Evolutionary conservation across 2,329 filamentous ascomycete genomes (phyloP), one percentile per base, ranked within the genome.

Genomic region (Aspergillus ustus): DNA sequence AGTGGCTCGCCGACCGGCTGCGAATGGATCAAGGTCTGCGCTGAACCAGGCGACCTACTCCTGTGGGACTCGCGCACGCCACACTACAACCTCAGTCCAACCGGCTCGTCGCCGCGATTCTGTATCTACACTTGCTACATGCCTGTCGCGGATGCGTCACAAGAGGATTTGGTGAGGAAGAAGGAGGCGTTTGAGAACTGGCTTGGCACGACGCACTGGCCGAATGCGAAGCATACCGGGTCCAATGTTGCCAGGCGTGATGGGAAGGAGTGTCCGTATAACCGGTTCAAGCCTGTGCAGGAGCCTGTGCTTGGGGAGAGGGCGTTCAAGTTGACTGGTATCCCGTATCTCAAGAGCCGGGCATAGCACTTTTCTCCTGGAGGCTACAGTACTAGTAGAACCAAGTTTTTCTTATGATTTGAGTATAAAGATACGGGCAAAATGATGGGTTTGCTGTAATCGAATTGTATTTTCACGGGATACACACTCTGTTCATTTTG

Each of bases 301-400:
- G 77, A 80, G 62, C 75, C 78, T 0, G 61, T 72, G 25, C 64
- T 83, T 34, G 70, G 70, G 60, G 80, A 82, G 70, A 64, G 79
- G 25, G 77, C 76, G 1, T 81, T 78, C 66, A 81, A 77, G 66
- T 66, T 83, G 56, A 83, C 81, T 2, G 81, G 81, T 2, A 81
- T 83, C 62, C 52, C 52, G 40, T 54, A 54, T 22, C 22, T 54
- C 13, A 20, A 45, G 6, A 31, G 22, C 13, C 15, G 22, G 40
- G 52, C 40, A 22, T 54, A 44, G 15, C 37, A 15, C 31, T 5
- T 31, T 31, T 31, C 29, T 31, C n/a, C n/a, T n/a, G n/a, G n/a
- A n/a, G n/a, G n/a, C n/a, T n/a, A n/a, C n/a, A n/a, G n/a, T n/a
- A n/a, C n/a, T n/a, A n/a, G n/a, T n/a, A n/a, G n/a, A n/a, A n/a